Conservation (phyloP, 2,329 filamentous ascomycete genomes). For the Penicillium rolfsii region DNA sequence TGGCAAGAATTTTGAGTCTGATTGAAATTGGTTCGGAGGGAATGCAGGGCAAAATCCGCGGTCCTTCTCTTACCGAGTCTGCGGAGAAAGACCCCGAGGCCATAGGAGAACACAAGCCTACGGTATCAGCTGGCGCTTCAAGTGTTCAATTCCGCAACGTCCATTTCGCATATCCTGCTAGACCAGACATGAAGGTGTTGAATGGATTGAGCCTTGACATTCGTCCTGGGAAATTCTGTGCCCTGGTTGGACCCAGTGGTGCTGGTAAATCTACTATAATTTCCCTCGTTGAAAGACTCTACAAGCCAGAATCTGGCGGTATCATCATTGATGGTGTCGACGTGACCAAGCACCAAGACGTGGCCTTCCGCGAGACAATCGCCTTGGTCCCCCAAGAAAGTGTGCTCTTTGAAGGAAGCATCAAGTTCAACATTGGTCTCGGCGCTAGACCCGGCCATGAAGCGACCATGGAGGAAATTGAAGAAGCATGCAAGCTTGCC, state of each 20-base stretch:
- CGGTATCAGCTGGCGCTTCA: conserved; percentile 32
- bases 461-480: conserved; percentile 63
- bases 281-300: conserved; percentile 59
- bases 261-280: conserved; percentile 70
- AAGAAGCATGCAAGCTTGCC: conserved; percentile 67
- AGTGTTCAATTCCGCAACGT: conserved; percentile 62
- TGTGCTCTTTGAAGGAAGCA: conserved; percentile 52
- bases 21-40: conserved; percentile 43
- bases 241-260: conserved; percentile 68
- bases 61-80: conserved; percentile 1
- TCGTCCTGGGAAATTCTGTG: conserved; percentile 44
- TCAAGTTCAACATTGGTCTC: conserved; percentile 53
- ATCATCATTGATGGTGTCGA: conserved; percentile 58
- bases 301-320: conserved; percentile 53
- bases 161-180: conserved; percentile 68
- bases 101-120: conserved; percentile 22
- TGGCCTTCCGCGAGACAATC: conserved; percentile 50
- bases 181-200: conserved; percentile 62
- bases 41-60: conserved; percentile 31
- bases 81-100: conserved; percentile 33
- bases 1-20: conserved; percentile 58
- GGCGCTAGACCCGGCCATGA: conserved; percentile 57
- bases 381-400: conserved; percentile 54
- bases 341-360: conserved; percentile 44
- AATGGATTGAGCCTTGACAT: conserved; percentile 60